Percentiles rank a stretch among this genome's conserved stretches.
Conservation (phyloP, 2,329 filamentous ascomycete species). For the Talaromyces piceae region DNA sequence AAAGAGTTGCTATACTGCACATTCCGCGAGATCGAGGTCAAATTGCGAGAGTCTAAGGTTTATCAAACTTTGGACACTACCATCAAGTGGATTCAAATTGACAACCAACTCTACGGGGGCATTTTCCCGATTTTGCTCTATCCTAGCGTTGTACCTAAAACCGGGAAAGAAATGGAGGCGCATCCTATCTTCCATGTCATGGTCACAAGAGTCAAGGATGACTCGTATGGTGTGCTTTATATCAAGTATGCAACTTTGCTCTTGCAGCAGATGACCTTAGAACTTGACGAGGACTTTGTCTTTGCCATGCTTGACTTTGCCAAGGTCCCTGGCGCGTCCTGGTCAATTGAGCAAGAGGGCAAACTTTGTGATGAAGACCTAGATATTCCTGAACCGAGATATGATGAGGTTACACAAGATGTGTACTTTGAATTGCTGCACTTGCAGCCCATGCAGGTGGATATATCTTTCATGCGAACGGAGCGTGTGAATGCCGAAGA, state of each 20-base stretch:
- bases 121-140: conserved; percentile 97
- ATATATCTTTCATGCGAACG: conserved; percentile 93
- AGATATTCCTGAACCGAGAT: conserved; percentile 84
- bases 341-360: conserved; percentile 75
- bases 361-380: conserved; percentile 82
- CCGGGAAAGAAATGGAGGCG: conserved; percentile 88
- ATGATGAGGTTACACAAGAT: conserved; percentile 78
- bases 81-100: conserved; percentile 98
- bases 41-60: conserved; percentile 84
- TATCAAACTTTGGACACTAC: conserved; percentile 87
- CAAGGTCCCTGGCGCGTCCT: conserved; percentile 83
- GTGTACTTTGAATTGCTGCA: conserved; percentile 98
- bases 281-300: conserved; percentile 97
- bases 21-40: conserved; percentile 80
- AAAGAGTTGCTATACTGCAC: conserved; percentile 92
- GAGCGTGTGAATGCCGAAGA: conserved; percentile 95
- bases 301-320: conserved; percentile 92
- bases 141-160: conserved; percentile 95
- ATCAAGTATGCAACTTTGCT: conserved; percentile 96
- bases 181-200: conserved; percentile 91
- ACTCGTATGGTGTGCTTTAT: conserved; percentile 94
- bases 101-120: conserved; percentile 96
- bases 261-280: conserved; percentile 94
- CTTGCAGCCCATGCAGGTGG: conserved; percentile 95
- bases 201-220: conserved; percentile 91